Conservation (phyloP, 2,329 filamentous ascomycete genomes). For the Dryadomyces sulphureus region DNA sequence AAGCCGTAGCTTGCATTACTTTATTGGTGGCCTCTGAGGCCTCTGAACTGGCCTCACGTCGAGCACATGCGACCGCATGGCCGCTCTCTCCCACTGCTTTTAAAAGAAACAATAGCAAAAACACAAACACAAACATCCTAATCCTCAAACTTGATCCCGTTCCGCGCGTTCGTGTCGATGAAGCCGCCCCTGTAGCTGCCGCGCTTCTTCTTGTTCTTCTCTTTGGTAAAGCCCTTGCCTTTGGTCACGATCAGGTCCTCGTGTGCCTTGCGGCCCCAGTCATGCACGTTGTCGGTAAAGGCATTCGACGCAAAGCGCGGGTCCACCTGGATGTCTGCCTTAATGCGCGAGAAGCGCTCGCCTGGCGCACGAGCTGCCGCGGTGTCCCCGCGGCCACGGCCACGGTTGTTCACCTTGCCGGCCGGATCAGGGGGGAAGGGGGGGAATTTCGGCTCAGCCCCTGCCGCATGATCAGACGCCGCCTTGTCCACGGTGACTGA, state of each 20-base stretch:
- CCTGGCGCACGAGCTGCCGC: constrained; percentile 37
- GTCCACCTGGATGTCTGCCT: constrained; percentile 53
- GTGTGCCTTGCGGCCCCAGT: constrained; percentile 80
- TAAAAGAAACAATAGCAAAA: neutral
- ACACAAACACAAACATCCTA: neutral
- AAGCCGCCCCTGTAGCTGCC: constrained; percentile 80
- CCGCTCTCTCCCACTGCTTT: too few species aligned
- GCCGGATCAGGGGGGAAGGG: constrained; percentile 39
- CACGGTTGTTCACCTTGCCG: constrained; percentile 23
- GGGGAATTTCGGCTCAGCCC: constrained; percentile 21
- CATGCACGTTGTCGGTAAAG: constrained; percentile 60
- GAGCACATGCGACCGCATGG: too few species aligned
- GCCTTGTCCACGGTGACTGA: constrained; percentile 35
- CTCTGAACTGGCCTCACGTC: too few species aligned
- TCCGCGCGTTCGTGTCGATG: constrained; percentile 70
- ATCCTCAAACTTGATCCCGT: constrained; percentile 80
- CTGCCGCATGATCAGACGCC: constrained; percentile 30
- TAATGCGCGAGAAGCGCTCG: constrained; percentile 65
- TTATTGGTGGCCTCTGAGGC: too few species aligned
- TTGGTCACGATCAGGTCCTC: constrained; percentile 79
- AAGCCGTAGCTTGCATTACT: too few species aligned
- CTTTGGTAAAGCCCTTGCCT: constrained; percentile 97
- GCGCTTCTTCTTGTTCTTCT: constrained; percentile 97
- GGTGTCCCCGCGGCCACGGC: constrained; percentile 11
- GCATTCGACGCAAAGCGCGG: constrained; percentile 60